Evolutionary conservation across 257 asterid genomes (phyloP).

Genomic region (Nicotiana paniculata): DNA sequence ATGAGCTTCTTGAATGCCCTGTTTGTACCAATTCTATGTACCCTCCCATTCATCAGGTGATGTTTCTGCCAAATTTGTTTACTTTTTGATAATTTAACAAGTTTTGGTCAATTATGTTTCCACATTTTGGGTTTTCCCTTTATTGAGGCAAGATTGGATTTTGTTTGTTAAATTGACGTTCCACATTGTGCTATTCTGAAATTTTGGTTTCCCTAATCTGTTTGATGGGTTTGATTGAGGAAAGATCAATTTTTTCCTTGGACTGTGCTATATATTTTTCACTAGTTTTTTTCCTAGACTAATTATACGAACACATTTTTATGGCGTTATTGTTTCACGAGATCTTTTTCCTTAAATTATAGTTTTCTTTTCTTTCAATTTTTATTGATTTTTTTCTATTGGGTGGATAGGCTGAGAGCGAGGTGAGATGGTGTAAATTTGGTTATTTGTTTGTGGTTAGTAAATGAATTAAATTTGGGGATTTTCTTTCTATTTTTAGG

Average conservation of each 20-base stretch:
- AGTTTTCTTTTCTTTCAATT: not conserved
- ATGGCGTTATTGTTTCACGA: not conserved
- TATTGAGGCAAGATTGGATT: not conserved
- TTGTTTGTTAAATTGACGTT: not conserved
- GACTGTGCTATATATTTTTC: not conserved
- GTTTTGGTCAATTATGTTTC: not conserved
- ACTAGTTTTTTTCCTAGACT: not conserved
- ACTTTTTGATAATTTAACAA: not conserved
- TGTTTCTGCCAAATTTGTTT: not conserved
- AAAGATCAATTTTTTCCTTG: not conserved
- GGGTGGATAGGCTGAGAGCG: not conserved
- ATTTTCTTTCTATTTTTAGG: not conserved
- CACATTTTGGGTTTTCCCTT: not conserved
- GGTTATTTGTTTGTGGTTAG: not conserved
- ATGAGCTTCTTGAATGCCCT: constrained; percentile 45
- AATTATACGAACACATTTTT: not conserved
- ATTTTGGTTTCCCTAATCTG: not conserved
- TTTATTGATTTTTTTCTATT: not conserved
- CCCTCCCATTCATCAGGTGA: constrained; percentile 70
- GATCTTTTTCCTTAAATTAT: not conserved
- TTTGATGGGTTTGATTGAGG: not conserved
- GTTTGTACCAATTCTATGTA: constrained; percentile 47
- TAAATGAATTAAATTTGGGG: not conserved
- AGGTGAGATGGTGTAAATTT: not conserved
- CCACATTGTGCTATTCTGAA: not conserved